phyloP scores from a whole-genome alignment of 352 stramenopile species.

The Globisporangium iwayamae region DNA sequence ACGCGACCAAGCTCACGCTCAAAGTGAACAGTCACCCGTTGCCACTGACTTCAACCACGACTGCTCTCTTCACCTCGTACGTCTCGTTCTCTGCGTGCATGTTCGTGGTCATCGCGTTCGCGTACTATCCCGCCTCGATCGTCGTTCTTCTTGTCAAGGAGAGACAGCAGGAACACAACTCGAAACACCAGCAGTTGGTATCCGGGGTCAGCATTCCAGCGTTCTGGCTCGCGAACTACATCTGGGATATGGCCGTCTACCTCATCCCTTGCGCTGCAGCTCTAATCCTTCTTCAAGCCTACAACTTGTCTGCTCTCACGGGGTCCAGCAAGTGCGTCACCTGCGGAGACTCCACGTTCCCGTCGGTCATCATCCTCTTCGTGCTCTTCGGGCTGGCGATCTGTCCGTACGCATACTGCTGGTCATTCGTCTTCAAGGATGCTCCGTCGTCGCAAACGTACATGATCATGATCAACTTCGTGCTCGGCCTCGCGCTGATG shows the following conservation, averaged over 20 bases:
- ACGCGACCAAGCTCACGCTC: constrained; percentile 24
- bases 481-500: constrained; percentile 57
- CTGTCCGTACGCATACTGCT: constrained; percentile 53
- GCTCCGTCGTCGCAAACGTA: constrained; percentile 40
- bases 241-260: constrained; percentile 92
- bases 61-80: constrained; percentile 44
- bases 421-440: constrained; percentile 58
- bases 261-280: constrained; percentile 49
- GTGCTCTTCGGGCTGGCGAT: constrained; percentile 60
- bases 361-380: constrained; percentile 51
- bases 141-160: constrained; percentile 95
- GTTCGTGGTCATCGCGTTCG: constrained; percentile 88
- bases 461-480: constrained; percentile 55
- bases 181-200: constrained; percentile 95
- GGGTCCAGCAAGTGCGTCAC: constrained; percentile 23
- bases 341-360: constrained; percentile 21
- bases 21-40: constrained; percentile 48
- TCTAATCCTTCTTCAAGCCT: constrained; percentile 35
- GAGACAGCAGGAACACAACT: constrained; percentile 83
- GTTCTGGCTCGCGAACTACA: constrained; percentile 95
- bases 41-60: constrained; percentile 38
- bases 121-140: constrained; percentile 89
- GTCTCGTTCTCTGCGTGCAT: constrained; percentile 70
- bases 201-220: constrained; percentile 88
- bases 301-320: constrained; percentile 29